phyloP scores from a whole-genome alignment of 2,329 filamentous ascomycete genomes.

The Coleophoma cylindrospora region DNA sequence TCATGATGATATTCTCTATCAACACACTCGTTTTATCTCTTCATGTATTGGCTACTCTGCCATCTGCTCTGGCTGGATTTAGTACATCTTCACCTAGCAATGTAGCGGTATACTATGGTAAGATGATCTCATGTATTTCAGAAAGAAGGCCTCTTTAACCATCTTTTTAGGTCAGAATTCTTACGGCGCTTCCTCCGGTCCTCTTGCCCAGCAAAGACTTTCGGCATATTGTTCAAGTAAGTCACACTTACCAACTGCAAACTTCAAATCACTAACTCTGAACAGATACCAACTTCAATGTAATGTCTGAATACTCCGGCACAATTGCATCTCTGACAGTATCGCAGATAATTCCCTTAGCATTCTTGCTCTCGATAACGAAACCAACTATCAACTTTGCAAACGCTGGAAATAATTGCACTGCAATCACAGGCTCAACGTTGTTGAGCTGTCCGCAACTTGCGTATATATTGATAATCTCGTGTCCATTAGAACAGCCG shows the following conservation, averaged over 20 bases:
- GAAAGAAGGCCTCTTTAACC: conserved; percentile 3
- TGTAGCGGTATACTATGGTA: conserved; percentile 64
- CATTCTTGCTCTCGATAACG: conserved; percentile 56
- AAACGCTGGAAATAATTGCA: conserved; percentile 58
- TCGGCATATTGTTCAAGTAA: conserved; percentile 54
- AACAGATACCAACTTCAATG: conserved; percentile 40
- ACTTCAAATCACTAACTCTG: conserved; percentile 9
- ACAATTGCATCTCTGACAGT: not conserved
- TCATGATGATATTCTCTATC: conserved; percentile 22
- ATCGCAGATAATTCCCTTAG: conserved; percentile 53
- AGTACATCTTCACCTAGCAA: conserved; percentile 43
- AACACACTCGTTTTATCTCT: conserved; percentile 18
- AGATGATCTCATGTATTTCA: conserved; percentile 10
- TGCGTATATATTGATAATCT: conserved; percentile 41
- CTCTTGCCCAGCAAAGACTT: conserved; percentile 47
- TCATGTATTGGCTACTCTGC: conserved; percentile 25
- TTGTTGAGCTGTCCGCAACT: conserved; percentile 60
- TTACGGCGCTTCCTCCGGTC: conserved; percentile 36
- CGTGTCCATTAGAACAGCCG: not conserved
- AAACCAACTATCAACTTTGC: conserved; percentile 57
- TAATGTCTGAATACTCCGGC: conserved; percentile 11
- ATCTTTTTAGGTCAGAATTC: conserved; percentile 53
- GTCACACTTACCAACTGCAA: conserved; percentile 13
- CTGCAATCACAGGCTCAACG: conserved; percentile 49
- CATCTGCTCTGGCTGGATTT: conserved; percentile 33